Percentiles rank a stretch among this genome's conserved stretches.
Evolutionary conservation across 2,329 filamentous ascomycete species (phyloP).

Genomic region (Falciphora oryzae): DNA sequence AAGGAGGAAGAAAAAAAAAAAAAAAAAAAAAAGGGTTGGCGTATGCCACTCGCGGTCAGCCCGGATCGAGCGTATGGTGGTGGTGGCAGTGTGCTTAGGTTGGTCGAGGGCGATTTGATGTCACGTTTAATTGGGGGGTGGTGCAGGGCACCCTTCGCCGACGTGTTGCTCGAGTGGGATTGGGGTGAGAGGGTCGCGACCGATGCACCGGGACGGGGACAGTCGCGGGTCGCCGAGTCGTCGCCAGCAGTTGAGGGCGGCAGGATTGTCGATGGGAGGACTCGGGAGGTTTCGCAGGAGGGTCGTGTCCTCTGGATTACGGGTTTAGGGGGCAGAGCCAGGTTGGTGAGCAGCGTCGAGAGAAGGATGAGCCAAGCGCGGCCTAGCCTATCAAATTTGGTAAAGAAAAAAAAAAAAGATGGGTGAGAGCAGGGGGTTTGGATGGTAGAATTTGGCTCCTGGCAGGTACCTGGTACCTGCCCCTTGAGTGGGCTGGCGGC

Average conservation of each 20-base stretch:
- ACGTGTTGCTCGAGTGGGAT: conserved; percentile 1
- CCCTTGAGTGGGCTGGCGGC: not conserved
- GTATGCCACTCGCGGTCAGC: conserved; percentile 8
- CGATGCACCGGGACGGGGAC: conserved; percentile 2
- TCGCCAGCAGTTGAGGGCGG: not conserved
- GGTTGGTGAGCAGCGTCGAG: not conserved
- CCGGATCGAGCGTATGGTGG: not conserved
- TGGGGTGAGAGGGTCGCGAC: not conserved
- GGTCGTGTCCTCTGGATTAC: conserved; percentile 5
- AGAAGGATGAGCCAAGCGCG: not conserved
- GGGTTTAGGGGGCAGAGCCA: not conserved
- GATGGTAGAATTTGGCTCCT: not conserved
- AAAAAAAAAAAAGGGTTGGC: conserved; percentile 4
- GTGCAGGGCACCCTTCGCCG: not conserved
- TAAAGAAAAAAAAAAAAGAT: conserved; percentile 2
- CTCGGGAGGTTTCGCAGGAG: conserved; percentile 1
- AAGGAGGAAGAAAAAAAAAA: not conserved
- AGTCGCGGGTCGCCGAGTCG: not conserved
- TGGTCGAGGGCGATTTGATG: not conserved
- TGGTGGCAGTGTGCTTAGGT: not conserved
- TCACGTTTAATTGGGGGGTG: not conserved
- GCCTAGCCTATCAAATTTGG: conserved; percentile 6
- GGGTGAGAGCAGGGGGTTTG: conserved; percentile 1
- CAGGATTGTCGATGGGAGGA: not conserved
- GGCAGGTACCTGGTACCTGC: conserved; percentile 1